Conservation (phyloP, 2,329 filamentous ascomycete genomes). For the Teratosphaeria viscida region DNA sequence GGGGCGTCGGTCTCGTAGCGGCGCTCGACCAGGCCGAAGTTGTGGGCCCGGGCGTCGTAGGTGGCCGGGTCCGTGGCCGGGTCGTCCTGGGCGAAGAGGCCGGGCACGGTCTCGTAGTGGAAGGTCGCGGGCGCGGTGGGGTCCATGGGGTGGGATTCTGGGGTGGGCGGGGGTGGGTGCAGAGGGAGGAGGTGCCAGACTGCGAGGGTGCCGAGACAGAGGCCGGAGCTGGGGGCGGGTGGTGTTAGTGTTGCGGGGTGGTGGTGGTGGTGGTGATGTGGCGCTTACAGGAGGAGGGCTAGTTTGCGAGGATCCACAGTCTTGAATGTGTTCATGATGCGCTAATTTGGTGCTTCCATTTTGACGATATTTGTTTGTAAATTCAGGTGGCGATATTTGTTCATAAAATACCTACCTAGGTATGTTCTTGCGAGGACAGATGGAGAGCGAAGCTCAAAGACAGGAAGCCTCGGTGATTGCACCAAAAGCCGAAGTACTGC, state of each 20-base stretch:
- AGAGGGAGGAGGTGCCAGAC: neutral
- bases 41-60: slow-evolving; percentile 30
- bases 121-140: slow-evolving; percentile 3
- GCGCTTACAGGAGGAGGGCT: neutral
- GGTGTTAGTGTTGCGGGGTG: neutral
- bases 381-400: neutral
- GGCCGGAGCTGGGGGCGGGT: neutral
- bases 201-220: neutral
- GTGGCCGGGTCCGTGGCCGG: slow-evolving; percentile 33
- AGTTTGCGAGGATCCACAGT: neutral
- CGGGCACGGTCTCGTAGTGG: slow-evolving; percentile 29
- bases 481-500: neutral
- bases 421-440: neutral
- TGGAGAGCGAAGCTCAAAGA: neutral
- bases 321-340: neutral
- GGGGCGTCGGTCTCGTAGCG: slow-evolving; percentile 32
- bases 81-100: slow-evolving; percentile 44
- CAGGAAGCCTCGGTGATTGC: neutral
- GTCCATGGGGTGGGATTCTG: slow-evolving; percentile 2
- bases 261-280: neutral
- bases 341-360: neutral
- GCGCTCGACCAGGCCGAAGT: slow-evolving; percentile 41
- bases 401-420: neutral
- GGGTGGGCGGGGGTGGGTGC: neutral
- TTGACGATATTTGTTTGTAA: neutral